Conservation (phyloP, 495 filamentous ascomycete genomes). For the Lichina pygmaea region DNA sequence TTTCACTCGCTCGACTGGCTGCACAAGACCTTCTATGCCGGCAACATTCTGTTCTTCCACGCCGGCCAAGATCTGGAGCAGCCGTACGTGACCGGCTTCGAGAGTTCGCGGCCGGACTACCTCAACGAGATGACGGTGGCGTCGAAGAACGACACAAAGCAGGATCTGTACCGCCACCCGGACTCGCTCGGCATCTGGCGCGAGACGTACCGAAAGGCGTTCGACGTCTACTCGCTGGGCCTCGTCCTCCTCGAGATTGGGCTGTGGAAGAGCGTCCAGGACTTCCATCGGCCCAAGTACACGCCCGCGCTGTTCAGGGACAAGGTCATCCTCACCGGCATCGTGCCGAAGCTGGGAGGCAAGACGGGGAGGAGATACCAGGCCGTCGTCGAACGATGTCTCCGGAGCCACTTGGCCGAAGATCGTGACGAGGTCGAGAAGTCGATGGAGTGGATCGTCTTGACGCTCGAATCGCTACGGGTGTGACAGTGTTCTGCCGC, state of each 20-base stretch:
- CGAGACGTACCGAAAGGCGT: conserved; percentile 10
- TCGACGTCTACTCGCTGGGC: conserved; percentile 11
- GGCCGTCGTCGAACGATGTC: conserved; percentile 9
- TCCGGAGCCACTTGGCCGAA: conserved; percentile 6
- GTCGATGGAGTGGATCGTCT: conserved; percentile 11
- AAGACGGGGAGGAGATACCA: conserved; percentile 10
- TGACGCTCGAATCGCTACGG: conserved; percentile 9
- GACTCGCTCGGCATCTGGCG: conserved; percentile 7
- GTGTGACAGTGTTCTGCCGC: conserved; percentile 1
- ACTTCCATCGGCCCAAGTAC: conserved; percentile 10
- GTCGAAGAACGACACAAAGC: conserved; percentile 5
- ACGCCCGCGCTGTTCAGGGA: conserved; percentile 9
- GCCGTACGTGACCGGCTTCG: conserved; percentile 13
- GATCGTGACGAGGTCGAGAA: conserved; percentile 5
- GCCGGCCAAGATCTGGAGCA: conserved; percentile 5
- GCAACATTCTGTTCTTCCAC: conserved; percentile 13
- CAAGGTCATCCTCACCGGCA: conserved; percentile 7
- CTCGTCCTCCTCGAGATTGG: conserved; percentile 11
- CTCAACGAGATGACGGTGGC: conserved; percentile 12
- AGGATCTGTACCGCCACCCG: conserved; percentile 12
- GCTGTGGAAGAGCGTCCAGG: conserved; percentile 8
- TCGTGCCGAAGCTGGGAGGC: conserved; percentile 10
- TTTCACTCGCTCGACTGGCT: conserved; percentile 16
- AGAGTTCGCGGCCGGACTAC: conserved; percentile 12
- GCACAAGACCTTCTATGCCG: conserved; percentile 12